phyloP scores from a whole-genome alignment of 1,284 basidiomycete genomes.

The Anthracocystis walkeri region DNA sequence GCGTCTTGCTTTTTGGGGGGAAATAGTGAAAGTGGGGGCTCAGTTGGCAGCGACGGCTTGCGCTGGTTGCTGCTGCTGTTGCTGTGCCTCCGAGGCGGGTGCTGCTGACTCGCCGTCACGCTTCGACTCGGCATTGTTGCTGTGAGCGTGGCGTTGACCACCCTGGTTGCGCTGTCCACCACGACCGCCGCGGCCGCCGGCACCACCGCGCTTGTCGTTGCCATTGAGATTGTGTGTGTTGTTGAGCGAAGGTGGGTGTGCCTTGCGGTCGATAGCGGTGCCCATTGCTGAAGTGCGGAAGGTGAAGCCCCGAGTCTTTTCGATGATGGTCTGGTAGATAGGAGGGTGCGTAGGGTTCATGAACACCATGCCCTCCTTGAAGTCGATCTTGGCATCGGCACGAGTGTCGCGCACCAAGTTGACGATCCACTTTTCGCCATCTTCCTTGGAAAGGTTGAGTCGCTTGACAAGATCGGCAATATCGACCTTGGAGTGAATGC shows the following conservation, averaged over 20 bases:
- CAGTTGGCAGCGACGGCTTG: conserved; percentile 45
- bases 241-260: conserved; percentile 60
- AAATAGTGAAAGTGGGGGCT: background rate
- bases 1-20: conserved; percentile 20
- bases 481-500: conserved; percentile 95
- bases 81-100: conserved; percentile 31
- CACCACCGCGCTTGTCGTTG: conserved; percentile 52
- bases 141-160: conserved; percentile 27
- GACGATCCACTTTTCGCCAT: conserved; percentile 99
- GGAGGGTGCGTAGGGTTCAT: conserved; percentile 90
- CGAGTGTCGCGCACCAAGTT: conserved; percentile 96
- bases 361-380: conserved; percentile 95
- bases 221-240: conserved; percentile 54
- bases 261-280: conserved; percentile 79
- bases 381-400: conserved; percentile 97
- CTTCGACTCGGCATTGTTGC: conserved; percentile 33
- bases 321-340: conserved; percentile 93
- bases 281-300: conserved; percentile 91
- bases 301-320: conserved; percentile 91
- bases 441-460: conserved; percentile 88
- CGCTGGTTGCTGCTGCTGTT: conserved; percentile 32
- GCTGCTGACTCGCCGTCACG: conserved; percentile 35
- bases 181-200: conserved; percentile 57
- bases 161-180: conserved; percentile 59
- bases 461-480: conserved; percentile 94